Base-by-base conservation (phyloP, 2,329 filamentous ascomycete species). In the Teratosphaeria nubilosa region DNA sequence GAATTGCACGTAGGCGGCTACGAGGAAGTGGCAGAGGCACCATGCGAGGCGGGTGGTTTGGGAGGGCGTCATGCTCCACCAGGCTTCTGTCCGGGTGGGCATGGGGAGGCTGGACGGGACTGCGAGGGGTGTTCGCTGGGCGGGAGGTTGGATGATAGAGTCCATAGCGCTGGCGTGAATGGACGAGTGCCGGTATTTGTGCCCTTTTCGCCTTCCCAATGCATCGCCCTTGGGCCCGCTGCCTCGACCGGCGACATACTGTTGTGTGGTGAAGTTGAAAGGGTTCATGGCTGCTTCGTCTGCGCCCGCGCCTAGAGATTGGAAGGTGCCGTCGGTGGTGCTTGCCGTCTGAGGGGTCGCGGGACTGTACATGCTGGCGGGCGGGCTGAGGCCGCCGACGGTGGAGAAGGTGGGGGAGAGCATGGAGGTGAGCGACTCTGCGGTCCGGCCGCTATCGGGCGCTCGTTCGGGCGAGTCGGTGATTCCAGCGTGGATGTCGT, bases 181-280 rank as follows among this genome's bases (percentile, higher is more conserved):
- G 71, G 90, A 95, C 72, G 89, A 95, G 77, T 97, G 92, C 72
- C 96, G 96, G 80, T 99, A 99, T 72, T 94, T 91, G 77, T 99
- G 94, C 62, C 94, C 94, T 61, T 92, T 87, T 64, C 94, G 85
- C 74, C 96, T 90, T 63, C 91, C 91, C 63, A 96, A 84, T 66
- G 90, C 92, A 86, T 95, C 72, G 4, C 91, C 86, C 52, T 85
- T 81, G 22, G 57, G 60, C 34, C n/a, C 52, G 34, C 56, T 60
- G 25, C 53, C 57, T 27, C 20, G 34, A 13, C 64, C 72, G 7
- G 73, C 74, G 56, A 71, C 71, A 64, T 80, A 80, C 62, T 74
- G 70, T 54, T 75, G 70, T 0, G 92, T 88, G 75, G 95, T 85
- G 74, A 97, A 97, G 75, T 97, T 97, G 83, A 99, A 97, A 0